A percentile compares a stretch with the other conserved stretches of the same genome.
Evolutionary conservation across 257 asterid genomes (phyloP).

Genomic region (Jaltomata sinuosa): DNA sequence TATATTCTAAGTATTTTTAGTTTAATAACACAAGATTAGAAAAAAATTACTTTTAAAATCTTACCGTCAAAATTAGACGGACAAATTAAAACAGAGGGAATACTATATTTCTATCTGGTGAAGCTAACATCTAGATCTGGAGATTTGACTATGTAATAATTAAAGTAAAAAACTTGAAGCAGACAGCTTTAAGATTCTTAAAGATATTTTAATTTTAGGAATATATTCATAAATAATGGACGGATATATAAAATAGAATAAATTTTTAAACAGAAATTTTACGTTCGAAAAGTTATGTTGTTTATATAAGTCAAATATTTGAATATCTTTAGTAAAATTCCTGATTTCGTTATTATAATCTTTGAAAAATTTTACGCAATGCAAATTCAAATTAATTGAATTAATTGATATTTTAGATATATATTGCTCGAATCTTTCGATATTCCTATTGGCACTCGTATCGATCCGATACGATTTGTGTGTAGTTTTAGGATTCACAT

Average conservation of each 20-base stretch:
- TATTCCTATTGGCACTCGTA: too few relatives aligned
- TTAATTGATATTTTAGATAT: too few relatives aligned
- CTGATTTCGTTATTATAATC: neutral
- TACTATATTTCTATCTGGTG: neutral
- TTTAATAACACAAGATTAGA: too few relatives aligned
- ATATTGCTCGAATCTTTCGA: too few relatives aligned
- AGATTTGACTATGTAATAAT: neutral
- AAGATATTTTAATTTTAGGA: neutral
- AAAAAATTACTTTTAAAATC: too few relatives aligned
- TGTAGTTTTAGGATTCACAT: too few relatives aligned
- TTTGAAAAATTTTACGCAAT: too few relatives aligned
- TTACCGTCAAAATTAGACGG: neutral
- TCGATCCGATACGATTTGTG: too few relatives aligned
- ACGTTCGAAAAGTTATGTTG: neutral
- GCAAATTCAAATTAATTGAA: neutral
- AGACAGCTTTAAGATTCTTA: neutral
- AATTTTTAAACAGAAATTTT: neutral
- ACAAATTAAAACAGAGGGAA: accelerated
- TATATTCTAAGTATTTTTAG: neutral
- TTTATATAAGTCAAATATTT: neutral
- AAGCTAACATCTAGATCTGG: neutral
- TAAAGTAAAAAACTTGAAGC: neutral
- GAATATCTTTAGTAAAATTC: neutral
- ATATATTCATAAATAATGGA: neutral
- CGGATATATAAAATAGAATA: neutral